Evolutionary conservation across 345 rosid species (phyloP).

Genomic region (Lumnitzera racemosa): DNA sequence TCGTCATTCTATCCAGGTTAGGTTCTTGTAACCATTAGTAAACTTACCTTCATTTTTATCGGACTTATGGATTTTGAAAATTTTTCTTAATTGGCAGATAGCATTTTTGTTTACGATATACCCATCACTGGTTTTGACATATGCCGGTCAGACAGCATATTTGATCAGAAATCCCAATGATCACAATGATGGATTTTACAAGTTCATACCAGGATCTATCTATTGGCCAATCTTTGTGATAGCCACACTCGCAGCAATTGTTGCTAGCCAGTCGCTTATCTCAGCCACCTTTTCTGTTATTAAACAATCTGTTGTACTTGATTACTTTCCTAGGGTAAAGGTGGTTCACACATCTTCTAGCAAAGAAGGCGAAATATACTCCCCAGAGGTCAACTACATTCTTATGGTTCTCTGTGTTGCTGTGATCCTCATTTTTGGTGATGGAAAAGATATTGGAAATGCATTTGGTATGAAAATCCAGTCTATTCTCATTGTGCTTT

Average conservation of each 20-base stretch:
- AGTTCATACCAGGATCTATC: constrained; percentile 54
- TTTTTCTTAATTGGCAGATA: constrained; percentile 29
- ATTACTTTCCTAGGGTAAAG: constrained; percentile 84
- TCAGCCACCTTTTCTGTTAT: constrained; percentile 86
- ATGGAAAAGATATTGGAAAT: constrained; percentile 74
- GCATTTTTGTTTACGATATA: constrained; percentile 68
- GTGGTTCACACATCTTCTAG: constrained; percentile 75
- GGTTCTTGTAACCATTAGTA: not conserved
- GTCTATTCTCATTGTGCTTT: not conserved
- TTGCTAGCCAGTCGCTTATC: constrained; percentile 86
- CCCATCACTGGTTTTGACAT: constrained; percentile 79
- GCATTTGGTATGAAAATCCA: constrained; percentile 52
- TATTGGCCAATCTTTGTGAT: constrained; percentile 85
- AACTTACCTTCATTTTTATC: not conserved
- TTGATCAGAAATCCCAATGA: constrained; percentile 57
- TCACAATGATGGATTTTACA: constrained; percentile 70
- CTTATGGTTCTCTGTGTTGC: constrained; percentile 79
- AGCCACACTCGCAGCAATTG: constrained; percentile 66
- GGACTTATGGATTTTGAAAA: constrained; percentile 5
- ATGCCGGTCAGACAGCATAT: constrained; percentile 87
- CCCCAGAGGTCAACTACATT: constrained; percentile 82
- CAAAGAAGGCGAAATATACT: constrained; percentile 83
- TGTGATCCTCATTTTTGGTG: constrained; percentile 71
- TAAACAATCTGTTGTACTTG: constrained; percentile 85
- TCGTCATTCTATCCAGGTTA: constrained; percentile 52